These are phyloP conservation scores for Sporobolomyces pararoseus DNA, from an alignment of 768 basidiomycete genomes.

Conservation along the genomic window DNA sequence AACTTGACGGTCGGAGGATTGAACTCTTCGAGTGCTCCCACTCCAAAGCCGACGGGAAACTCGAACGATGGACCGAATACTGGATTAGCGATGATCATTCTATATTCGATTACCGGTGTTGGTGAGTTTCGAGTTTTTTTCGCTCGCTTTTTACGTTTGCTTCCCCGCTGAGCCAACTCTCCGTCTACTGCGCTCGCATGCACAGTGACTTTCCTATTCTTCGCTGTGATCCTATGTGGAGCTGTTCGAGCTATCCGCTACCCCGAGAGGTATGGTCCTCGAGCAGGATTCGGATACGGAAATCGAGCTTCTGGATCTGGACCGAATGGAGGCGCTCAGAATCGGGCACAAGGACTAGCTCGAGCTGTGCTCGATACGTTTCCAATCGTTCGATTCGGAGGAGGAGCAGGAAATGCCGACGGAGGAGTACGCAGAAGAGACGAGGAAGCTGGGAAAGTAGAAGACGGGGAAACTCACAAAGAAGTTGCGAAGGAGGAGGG, in stretches of 20 bases:
- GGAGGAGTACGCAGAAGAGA: neutral
- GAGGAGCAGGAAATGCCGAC: slow-evolving; percentile 40
- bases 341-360: slow-evolving; percentile 76
- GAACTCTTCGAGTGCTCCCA: neutral
- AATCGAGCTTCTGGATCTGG: slow-evolving; percentile 36
- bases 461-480: neutral
- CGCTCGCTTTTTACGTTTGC: no score
- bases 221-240: slow-evolving; percentile 77
- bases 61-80: slow-evolving; percentile 51
- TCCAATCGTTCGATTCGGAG: slow-evolving; percentile 81
- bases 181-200: no score
- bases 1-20: slow-evolving; percentile 54
- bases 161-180: no score
- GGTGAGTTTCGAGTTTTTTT: neutral
- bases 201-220: slow-evolving; percentile 71
- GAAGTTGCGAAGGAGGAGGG: neutral
- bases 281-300: slow-evolving; percentile 49
- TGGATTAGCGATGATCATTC: slow-evolving; percentile 69
- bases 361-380: slow-evolving; percentile 94
- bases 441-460: slow-evolving; percentile 7
- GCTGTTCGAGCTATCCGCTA: slow-evolving; percentile 77
- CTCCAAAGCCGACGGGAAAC: neutral
- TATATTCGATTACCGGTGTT: slow-evolving; percentile 31
- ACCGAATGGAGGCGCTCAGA: slow-evolving; percentile 51
- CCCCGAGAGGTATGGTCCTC: slow-evolving; percentile 86